phyloP scores from a whole-genome alignment of 208 protist genomes.

The Trypanosomatidae sp. region DNA sequence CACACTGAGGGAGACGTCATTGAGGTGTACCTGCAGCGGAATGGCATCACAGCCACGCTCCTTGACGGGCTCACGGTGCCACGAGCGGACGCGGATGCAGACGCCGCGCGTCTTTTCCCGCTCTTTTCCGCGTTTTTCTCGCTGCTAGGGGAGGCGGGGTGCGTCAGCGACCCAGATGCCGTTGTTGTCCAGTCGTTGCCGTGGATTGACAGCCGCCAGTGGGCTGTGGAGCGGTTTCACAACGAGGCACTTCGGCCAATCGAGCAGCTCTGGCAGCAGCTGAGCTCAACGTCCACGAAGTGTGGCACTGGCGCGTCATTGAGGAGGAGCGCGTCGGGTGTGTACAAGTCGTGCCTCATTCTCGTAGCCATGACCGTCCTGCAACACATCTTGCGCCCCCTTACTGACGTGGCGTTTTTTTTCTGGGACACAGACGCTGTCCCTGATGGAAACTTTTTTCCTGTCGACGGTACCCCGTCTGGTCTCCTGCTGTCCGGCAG shows the following conservation, averaged over 20 bases:
- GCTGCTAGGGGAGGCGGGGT: slow-evolving; percentile 15
- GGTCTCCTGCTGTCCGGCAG: slow-evolving; percentile 33
- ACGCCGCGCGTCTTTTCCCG: slow-evolving; percentile 19
- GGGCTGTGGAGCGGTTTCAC: slow-evolving; percentile 21
- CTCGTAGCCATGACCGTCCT: slow-evolving; percentile 36
- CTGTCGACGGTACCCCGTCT: slow-evolving; percentile 9
- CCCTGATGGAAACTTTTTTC: slow-evolving; percentile 62
- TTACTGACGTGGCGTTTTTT: slow-evolving; percentile 42
- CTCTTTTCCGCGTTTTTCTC: slow-evolving; percentile 14
- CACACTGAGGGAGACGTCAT: slow-evolving; percentile 18
- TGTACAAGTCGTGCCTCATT: slow-evolving; percentile 35
- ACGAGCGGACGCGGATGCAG: slow-evolving; percentile 16
- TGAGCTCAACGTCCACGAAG: neutral
- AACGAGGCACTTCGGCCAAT: slow-evolving; percentile 17
- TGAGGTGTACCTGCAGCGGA: slow-evolving; percentile 32
- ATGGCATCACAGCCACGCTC: slow-evolving; percentile 25
- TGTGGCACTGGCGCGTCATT: neutral
- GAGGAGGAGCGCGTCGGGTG: slow-evolving; percentile 7
- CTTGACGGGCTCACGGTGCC: slow-evolving; percentile 24
- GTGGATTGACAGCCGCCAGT: slow-evolving; percentile 23
- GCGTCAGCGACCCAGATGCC: slow-evolving; percentile 1
- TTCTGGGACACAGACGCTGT: slow-evolving; percentile 50
- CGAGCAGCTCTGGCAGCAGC: slow-evolving; percentile 26
- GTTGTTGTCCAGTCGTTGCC: slow-evolving; percentile 13
- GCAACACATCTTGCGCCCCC: slow-evolving; percentile 41